A percentile compares a stretch with the other conserved stretches of the same genome.
phyloP scores from a whole-genome alignment of 768 basidiomycete genomes.

The Pholiota conissans region DNA sequence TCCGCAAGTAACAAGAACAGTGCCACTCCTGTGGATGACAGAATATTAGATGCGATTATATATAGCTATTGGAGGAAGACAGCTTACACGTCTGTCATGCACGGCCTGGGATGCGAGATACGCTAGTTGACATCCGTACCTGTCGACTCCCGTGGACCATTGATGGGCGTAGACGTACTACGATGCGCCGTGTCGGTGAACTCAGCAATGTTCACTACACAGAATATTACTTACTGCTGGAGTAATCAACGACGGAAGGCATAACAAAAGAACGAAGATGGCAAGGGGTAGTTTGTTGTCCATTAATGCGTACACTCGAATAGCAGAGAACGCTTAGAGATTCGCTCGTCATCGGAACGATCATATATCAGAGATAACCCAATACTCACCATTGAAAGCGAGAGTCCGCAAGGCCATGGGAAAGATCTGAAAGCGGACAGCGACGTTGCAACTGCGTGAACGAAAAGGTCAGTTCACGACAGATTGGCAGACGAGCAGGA shows the following conservation, averaged over 20 bases:
- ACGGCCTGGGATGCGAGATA: constrained; percentile 11
- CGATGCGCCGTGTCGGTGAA: not conserved
- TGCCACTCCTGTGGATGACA: not conserved
- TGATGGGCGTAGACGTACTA: constrained; percentile 18
- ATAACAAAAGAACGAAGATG: constrained; percentile 24
- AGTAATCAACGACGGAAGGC: constrained; percentile 26
- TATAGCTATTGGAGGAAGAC: too few relatives aligned
- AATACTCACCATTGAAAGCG: constrained; percentile 14
- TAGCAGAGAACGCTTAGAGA: constrained; percentile 27
- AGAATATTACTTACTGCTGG: constrained; percentile 20
- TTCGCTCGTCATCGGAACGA: not conserved
- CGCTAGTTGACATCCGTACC: constrained; percentile 10
- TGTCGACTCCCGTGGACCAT: constrained; percentile 10
- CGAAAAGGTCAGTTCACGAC: not conserved
- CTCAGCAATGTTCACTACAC: not conserved
- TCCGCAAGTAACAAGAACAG: too few relatives aligned
- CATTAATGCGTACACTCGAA: constrained; percentile 28
- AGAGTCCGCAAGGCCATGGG: constrained; percentile 29
- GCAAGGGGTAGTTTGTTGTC: constrained; percentile 24
- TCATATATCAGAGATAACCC: not conserved
- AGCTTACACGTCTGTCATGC: constrained; percentile 13
- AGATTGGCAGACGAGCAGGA: not conserved
- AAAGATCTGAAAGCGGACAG: constrained; percentile 30
- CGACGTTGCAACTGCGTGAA: constrained; percentile 26
- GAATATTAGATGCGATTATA: too few relatives aligned